Base-by-base conservation (phyloP, 2,329 filamentous ascomycete species). In the Blastomyces gilchristii region DNA sequence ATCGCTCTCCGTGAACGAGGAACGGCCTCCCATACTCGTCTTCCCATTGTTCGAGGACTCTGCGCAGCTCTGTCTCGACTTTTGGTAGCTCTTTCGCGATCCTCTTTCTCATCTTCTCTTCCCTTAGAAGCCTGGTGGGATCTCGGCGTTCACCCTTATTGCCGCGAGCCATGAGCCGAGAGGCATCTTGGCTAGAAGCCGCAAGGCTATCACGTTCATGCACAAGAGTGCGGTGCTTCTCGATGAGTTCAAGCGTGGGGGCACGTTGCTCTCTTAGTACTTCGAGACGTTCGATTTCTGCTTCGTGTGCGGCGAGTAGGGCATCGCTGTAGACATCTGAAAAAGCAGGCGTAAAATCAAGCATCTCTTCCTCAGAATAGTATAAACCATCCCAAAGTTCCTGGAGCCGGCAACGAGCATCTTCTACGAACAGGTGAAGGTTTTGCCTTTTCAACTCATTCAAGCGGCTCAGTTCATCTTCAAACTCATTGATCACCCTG, bases 71-170 rank as follows among this genome's bases (percentile, higher is more conserved):
- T 0, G 83, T 83, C 63, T 93, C 87, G 53, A 99, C 83, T 79
- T 96, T 97, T 63, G 94, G 94, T 39, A 99, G 80, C 72, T 99
- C 94, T 76, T 97, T 99, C 34, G 92, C 84, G 66, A 99, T 97
- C 63, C 92, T 85, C 83, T 99, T 99, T 65, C 94, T 87, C 90
- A 96, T 96, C 83, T 97, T 99, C 78, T 99, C 94, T 73, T 99
- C 94, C 39, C 94, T 85, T 61, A 99, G 81, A 18, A 99, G 82
- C 77, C 96, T 94, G 60, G 91, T 93, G 2, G 94, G 94, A 72
- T 99, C 94, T 66, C 95, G 89, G 76, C 87, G 90, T 78, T 97
- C 93, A 62, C 93, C 93, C 78, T 96, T 96, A 68, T 91, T 87
- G 2, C 92, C 92, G 65, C 93, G 91, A 70, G 87, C 85, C 87